Percentiles rank a stretch among this genome's conserved stretches.
phyloP scores from a whole-genome alignment of 495 filamentous ascomycete species.

The Chaetomium tenue region DNA sequence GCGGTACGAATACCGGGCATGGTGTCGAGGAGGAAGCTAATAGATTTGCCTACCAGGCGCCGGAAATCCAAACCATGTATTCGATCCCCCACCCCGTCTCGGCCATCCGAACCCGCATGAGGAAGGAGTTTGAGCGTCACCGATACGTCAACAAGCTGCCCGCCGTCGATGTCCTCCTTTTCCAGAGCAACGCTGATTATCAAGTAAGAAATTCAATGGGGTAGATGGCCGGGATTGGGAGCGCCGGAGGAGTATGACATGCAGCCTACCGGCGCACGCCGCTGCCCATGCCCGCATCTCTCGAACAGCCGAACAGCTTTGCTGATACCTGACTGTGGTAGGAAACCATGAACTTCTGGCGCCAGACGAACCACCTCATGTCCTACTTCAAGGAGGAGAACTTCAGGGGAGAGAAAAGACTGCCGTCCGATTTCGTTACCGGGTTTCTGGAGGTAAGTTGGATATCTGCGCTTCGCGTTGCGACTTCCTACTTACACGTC shows the following conservation, averaged over 20 bases:
- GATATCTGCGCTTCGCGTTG: not conserved
- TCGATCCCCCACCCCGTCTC: constrained; percentile 84
- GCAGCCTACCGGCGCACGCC: not conserved
- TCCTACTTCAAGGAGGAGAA: constrained; percentile 95
- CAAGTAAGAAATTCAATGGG: constrained; percentile 54
- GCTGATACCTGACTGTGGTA: constrained; percentile 37
- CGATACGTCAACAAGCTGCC: constrained; percentile 85
- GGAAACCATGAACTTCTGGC: constrained; percentile 99
- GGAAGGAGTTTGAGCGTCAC: constrained; percentile 96
- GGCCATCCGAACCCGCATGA: constrained; percentile 84
- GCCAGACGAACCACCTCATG: constrained; percentile 92
- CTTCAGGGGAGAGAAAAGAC: constrained; percentile 62
- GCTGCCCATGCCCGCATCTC: not conserved
- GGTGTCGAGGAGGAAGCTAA: not conserved
- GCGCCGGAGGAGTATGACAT: not conserved
- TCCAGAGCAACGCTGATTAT: constrained; percentile 84
- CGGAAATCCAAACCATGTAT: constrained; percentile 96
- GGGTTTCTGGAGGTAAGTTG: constrained; percentile 81
- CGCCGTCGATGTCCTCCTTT: constrained; percentile 83
- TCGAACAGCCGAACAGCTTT: constrained; percentile 4
- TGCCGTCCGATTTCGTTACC: constrained; percentile 84
- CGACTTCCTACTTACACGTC: constrained; percentile 4
- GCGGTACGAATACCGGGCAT: constrained; percentile 56
- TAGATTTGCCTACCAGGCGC: constrained; percentile 59
- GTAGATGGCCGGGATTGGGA: not conserved